phyloP scores from a whole-genome alignment of 2,329 filamentous ascomycete species.

The Neofusicoccum sp. region DNA sequence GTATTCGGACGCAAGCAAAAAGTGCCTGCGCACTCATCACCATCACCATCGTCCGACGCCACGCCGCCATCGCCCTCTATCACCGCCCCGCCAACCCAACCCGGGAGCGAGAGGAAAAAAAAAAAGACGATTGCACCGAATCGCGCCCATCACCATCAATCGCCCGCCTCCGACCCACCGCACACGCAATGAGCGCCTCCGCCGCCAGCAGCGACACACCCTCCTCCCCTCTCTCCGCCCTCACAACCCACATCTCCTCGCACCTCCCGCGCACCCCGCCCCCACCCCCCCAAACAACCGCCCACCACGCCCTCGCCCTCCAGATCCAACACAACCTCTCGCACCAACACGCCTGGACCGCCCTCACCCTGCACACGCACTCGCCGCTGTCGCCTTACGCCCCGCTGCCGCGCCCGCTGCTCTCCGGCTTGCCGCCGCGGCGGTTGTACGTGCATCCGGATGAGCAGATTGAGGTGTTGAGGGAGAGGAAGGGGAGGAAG shows the following conservation, averaged over 20 bases:
- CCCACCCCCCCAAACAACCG: constrained; percentile 29
- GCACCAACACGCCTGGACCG: constrained; percentile 75
- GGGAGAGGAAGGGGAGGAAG: constrained; percentile 49
- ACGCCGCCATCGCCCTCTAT: too few species aligned
- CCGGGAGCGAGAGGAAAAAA: too few species aligned
- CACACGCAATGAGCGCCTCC: background rate
- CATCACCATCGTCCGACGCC: too few species aligned
- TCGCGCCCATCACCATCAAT: too few species aligned
- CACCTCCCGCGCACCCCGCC: constrained; percentile 14
- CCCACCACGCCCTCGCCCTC: constrained; percentile 54
- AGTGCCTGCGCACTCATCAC: too few species aligned
- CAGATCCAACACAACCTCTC: constrained; percentile 71
- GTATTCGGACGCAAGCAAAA: too few species aligned
- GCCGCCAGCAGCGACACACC: background rate
- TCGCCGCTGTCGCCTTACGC: constrained; percentile 40
- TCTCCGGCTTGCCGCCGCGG: constrained; percentile 73
- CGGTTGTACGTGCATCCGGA: constrained; percentile 80
- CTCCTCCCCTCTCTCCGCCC: constrained; percentile 36
- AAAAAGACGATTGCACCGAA: too few species aligned
- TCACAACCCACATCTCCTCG: constrained; percentile 43
- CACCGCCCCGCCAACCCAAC: too few species aligned
- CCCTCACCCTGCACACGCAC: constrained; percentile 58
- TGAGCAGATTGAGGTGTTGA: constrained; percentile 74
- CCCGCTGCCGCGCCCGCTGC: constrained; percentile 61
- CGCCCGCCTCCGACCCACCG: background rate